Conservation (phyloP, 306 rosid species). For the Oxytropis ochrocephala region DNA sequence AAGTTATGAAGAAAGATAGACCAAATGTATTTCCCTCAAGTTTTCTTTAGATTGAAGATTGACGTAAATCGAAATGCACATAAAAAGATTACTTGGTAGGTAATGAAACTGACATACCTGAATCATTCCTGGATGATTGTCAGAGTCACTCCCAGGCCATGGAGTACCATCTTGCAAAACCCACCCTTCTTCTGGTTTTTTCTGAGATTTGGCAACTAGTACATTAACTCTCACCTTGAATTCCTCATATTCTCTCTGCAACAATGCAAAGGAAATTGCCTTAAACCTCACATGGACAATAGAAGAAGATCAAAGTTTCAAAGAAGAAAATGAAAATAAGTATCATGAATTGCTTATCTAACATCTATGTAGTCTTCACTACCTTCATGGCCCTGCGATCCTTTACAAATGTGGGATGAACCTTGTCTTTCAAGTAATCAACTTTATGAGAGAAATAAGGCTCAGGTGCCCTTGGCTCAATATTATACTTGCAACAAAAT, state of each 20-base stretch:
- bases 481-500: conserved; percentile 61
- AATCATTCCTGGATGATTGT: conserved; percentile 97
- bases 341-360: background rate
- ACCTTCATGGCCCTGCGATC: conserved; percentile 95
- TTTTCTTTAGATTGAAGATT: background rate
- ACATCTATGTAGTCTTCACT: conserved; percentile 4
- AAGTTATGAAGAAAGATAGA: background rate
- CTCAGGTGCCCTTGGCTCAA: conserved; percentile 94
- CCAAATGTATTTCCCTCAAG: background rate
- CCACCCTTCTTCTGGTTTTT: conserved; percentile 98
- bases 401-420: conserved; percentile 70
- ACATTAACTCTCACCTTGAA: conserved; percentile 85
- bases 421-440: conserved; percentile 92
- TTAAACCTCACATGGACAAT: background rate
- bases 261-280: background rate
- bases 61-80: background rate
- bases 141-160: conserved; percentile 88
- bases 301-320: background rate
- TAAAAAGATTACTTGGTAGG: background rate
- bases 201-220: conserved; percentile 73
- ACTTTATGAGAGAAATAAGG: conserved; percentile 79
- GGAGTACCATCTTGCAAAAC: conserved; percentile 94
- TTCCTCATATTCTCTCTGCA: conserved; percentile 96
- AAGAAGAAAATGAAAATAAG: background rate
- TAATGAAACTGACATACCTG: conserved; percentile 47